Conservation (phyloP, 2,329 filamentous ascomycete species). For the Verticillium zaregamsianum region DNA sequence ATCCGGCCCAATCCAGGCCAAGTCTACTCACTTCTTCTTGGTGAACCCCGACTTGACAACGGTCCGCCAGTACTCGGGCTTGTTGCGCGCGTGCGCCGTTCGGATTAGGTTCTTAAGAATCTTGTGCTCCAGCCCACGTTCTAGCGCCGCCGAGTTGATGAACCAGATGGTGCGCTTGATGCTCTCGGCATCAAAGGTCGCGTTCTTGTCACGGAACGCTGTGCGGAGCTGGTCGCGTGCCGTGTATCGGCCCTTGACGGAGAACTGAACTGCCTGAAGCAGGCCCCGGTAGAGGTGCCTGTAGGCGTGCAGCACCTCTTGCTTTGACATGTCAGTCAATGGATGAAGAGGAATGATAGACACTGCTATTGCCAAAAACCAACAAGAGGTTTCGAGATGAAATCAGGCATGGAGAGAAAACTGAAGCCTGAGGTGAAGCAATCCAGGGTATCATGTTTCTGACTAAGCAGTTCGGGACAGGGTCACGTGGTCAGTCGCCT, state of each 20-base stretch:
- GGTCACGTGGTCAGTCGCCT: too few species aligned
- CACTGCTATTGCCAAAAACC: too few species aligned
- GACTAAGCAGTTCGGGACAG: too few species aligned
- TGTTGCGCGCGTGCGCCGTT: conserved; percentile 34
- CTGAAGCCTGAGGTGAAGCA: too few species aligned
- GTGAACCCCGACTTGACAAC: neutral
- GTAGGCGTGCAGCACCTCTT: conserved; percentile 60
- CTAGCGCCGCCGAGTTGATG: conserved; percentile 57
- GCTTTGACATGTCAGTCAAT: conserved; percentile 21
- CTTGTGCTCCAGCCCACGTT: conserved; percentile 65
- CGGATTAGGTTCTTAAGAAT: conserved; percentile 66
- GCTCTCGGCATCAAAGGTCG: conserved; percentile 42
- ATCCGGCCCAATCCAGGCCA: neutral
- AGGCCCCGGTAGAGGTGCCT: conserved; percentile 62
- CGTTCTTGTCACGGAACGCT: conserved; percentile 51
- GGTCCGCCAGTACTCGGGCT: conserved; percentile 21
- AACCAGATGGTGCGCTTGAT: conserved; percentile 68
- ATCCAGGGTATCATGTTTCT: too few species aligned
- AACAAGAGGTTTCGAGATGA: too few species aligned
- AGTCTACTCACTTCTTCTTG: conserved; percentile 14
- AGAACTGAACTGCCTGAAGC: conserved; percentile 68
- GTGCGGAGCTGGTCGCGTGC: conserved; percentile 55
- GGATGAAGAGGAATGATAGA: neutral
- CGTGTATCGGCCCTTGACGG: conserved; percentile 62
- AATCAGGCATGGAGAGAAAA: too few species aligned